A percentile compares a stretch with the other conserved stretches of the same genome.
These are phyloP conservation scores for Diospyros lotus DNA, from an alignment of 148 eudicot genomes.

Conservation along the genomic window DNA sequence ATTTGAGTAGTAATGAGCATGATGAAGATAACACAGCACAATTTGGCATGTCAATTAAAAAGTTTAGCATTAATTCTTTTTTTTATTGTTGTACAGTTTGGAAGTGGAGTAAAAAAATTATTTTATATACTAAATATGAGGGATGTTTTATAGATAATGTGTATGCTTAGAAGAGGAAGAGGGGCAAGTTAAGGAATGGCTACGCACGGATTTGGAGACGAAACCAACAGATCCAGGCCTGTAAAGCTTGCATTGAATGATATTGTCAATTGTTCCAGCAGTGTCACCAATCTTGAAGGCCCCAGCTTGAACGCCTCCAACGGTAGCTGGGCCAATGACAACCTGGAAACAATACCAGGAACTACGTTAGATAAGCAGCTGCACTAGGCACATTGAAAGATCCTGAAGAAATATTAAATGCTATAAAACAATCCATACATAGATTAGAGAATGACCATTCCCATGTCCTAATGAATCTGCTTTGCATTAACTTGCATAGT, in stretches of 20 bases:
- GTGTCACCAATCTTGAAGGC: slow-evolving; percentile 99
- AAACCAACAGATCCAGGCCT: slow-evolving; percentile 99
- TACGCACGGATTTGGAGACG: slow-evolving; percentile 94
- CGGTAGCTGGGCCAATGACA: slow-evolving; percentile 95
- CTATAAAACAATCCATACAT: slow-evolving; percentile 1
- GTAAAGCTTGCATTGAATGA: slow-evolving; percentile 86
- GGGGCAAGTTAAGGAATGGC: background rate
- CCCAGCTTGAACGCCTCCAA: slow-evolving; percentile 98
- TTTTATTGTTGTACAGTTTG: background rate
- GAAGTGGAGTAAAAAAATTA: background rate
- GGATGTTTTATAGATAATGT: background rate
- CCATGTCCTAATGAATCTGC: background rate
- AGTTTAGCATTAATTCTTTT: background rate
- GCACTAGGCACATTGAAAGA: background rate
- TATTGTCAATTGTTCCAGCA: slow-evolving; percentile 91
- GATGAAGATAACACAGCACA: background rate
- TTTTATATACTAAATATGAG: background rate
- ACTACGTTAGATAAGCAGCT: background rate
- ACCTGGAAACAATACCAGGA: slow-evolving; percentile 38
- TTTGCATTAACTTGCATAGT: background rate
- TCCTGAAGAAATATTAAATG: slow-evolving; percentile 2
- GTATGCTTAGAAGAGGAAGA: slow-evolving; percentile 1
- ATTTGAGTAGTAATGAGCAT: background rate
- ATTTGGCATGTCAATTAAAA: background rate
- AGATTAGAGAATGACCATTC: background rate